Conservation (phyloP, 805 yeast species). For the Lipomyces spencermartinsiae region DNA sequence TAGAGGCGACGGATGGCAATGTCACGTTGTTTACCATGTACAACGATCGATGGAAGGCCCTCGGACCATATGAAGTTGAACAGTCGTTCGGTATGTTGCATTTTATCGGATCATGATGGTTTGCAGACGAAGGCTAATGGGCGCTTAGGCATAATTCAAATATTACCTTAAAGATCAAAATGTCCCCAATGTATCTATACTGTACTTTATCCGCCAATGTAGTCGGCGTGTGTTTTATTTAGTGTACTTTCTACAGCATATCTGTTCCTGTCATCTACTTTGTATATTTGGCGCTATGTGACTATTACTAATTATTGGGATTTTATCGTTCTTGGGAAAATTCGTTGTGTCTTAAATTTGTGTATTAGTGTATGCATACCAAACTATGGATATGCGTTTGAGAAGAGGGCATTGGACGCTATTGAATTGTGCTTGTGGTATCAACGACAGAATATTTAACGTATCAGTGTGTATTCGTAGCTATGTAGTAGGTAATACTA, state of each 20-base stretch:
- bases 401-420: too few species aligned
- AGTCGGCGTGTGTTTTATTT: too few species aligned
- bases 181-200: background rate
- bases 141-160: background rate
- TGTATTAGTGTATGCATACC: background rate
- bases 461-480: background rate
- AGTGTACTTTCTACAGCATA: too few species aligned
- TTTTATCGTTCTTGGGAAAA: background rate
- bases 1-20: conserved; percentile 60
- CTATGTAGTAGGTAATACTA: background rate
- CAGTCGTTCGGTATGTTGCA: conserved; percentile 71
- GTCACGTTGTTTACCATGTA: conserved; percentile 79
- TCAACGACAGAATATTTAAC: background rate
- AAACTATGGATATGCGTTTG: background rate
- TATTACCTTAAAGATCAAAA: background rate
- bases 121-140: background rate
- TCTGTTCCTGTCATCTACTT: too few species aligned
- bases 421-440: background rate
- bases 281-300: background rate
- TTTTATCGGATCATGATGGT: background rate
- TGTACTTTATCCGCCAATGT: background rate
- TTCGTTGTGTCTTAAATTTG: background rate
- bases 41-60: conserved; percentile 84
- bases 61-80: conserved; percentile 85
- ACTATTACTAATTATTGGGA: background rate